Evolutionary conservation across 768 basidiomycete genomes (phyloP).

Genomic region (Suillus luteus): DNA sequence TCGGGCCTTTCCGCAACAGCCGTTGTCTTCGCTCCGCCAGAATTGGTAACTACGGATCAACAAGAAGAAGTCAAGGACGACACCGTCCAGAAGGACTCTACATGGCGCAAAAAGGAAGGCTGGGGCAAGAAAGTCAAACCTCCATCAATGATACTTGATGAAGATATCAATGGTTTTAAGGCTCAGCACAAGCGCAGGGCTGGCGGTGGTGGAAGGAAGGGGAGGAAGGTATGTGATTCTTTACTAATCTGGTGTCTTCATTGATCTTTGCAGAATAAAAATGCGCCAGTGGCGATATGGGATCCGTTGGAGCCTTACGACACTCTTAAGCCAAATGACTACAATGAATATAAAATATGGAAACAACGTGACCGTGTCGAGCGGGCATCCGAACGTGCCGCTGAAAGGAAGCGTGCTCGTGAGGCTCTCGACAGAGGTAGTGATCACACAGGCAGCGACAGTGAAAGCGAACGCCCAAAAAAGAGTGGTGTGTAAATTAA

Average conservation of each 20-base stretch:
- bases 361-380: conserved; percentile 77
- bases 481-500: conserved; percentile 57
- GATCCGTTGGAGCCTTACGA: conserved; percentile 83
- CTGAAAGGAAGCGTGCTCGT: conserved; percentile 60
- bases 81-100: conserved; percentile 30
- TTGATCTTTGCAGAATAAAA: conserved; percentile 53
- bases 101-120: conserved; percentile 52
- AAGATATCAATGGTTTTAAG: conserved; percentile 85
- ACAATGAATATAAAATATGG: conserved; percentile 85
- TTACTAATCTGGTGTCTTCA: not conserved
- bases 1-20: conserved; percentile 54
- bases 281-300: conserved; percentile 60
- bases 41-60: conserved; percentile 41
- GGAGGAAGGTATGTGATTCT: conserved; percentile 57
- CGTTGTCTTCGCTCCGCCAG: conserved; percentile 70
- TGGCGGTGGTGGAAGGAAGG: conserved; percentile 49
- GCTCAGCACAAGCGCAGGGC: conserved; percentile 54
- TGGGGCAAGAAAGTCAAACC: conserved; percentile 92
- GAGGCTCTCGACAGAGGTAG: conserved; percentile 49
- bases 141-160: conserved; percentile 87
- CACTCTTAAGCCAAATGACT: conserved; percentile 82
- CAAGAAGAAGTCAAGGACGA: conserved; percentile 32
- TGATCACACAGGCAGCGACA: conserved; percentile 66
- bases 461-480: conserved; percentile 65
- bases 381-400: conserved; percentile 58